Conservation (phyloP, 352 stramenopile genomes). For the Pythium folliculosum region DNA sequence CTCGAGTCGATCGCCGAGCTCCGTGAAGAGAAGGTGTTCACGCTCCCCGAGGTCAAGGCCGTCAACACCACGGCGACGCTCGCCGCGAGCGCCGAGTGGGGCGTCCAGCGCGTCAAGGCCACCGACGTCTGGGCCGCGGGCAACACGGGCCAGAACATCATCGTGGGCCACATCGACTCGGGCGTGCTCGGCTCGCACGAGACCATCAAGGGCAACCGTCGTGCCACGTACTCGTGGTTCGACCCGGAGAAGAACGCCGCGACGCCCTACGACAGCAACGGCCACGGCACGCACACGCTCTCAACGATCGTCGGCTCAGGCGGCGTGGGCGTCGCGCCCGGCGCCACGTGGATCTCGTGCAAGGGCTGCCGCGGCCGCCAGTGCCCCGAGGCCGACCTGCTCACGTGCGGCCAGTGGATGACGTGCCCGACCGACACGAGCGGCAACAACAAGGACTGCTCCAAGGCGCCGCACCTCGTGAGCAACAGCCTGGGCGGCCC, state of each 20-base stretch:
- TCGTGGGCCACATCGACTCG: constrained; percentile 33
- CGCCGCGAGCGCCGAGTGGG: constrained; percentile 22
- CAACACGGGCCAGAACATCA: constrained; percentile 26
- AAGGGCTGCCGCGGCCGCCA: constrained; percentile 18
- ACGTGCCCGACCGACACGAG: constrained; percentile 31
- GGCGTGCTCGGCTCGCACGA: constrained; percentile 32
- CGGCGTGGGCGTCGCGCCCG: constrained; percentile 23
- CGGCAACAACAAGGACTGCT: constrained; percentile 22
- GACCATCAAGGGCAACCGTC: constrained; percentile 12
- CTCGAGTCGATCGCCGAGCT: constrained; percentile 2
- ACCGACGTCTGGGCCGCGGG: constrained; percentile 27
- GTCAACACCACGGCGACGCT: not conserved
- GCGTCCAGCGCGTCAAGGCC: constrained; percentile 21
- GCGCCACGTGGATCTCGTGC: constrained; percentile 24
- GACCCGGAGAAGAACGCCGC: constrained; percentile 29
- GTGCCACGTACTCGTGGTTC: constrained; percentile 21
- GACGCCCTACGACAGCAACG: constrained; percentile 30
- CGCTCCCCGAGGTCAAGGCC: not conserved
- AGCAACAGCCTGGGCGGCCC: constrained; percentile 35
- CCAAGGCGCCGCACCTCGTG: constrained; percentile 29
- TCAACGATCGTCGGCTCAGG: constrained; percentile 7
- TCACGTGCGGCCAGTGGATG: constrained; percentile 38
- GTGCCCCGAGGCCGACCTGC: constrained; percentile 30
- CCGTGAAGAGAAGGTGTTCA: constrained; percentile 4
- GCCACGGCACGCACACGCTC: constrained; percentile 30